Percentiles rank a stretch among this genome's conserved stretches.
Conservation (phyloP, 1,284 basidiomycete genomes). For the Exobasidium rhododendri region DNA sequence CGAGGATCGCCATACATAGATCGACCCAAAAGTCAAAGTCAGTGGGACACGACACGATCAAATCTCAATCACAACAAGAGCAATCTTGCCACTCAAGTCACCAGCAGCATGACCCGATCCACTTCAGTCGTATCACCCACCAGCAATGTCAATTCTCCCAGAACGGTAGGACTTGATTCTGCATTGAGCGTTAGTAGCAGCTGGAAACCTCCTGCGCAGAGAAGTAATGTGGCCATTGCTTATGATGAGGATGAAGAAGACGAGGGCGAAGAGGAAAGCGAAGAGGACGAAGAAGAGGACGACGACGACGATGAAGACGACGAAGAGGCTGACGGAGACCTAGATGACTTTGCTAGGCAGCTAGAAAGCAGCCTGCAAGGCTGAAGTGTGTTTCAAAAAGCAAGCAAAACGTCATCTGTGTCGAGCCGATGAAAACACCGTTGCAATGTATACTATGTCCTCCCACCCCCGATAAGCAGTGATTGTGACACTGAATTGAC, state of each 20-base stretch:
- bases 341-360: constrained; percentile 12
- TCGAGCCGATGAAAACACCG: too few relatives aligned
- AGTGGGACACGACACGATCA: not conserved
- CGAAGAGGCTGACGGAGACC: constrained; percentile 6
- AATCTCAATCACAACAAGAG: not conserved
- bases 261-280: not conserved
- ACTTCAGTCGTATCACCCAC: constrained; percentile 3
- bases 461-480: too few relatives aligned
- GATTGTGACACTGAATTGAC: too few relatives aligned
- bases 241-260: constrained; percentile 14
- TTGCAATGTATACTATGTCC: too few relatives aligned
- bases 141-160: constrained; percentile 6
- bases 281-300: constrained; percentile 5
- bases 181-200: constrained; percentile 2
- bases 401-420: too few relatives aligned
- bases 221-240: constrained; percentile 1
- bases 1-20: constrained; percentile 2
- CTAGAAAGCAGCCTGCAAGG: constrained; percentile 5
- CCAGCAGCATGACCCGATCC: not conserved
- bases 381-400: too few relatives aligned
- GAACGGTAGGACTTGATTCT: not conserved
- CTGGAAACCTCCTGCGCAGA: constrained; percentile 9
- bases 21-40: not conserved
- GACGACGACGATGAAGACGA: constrained; percentile 11
- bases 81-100: not conserved